Evolutionary conservation across 2,329 filamentous ascomycete genomes (phyloP), one percentile per base, ranked within the genome.

Genomic region (Aureobasidium melanogenum): DNA sequence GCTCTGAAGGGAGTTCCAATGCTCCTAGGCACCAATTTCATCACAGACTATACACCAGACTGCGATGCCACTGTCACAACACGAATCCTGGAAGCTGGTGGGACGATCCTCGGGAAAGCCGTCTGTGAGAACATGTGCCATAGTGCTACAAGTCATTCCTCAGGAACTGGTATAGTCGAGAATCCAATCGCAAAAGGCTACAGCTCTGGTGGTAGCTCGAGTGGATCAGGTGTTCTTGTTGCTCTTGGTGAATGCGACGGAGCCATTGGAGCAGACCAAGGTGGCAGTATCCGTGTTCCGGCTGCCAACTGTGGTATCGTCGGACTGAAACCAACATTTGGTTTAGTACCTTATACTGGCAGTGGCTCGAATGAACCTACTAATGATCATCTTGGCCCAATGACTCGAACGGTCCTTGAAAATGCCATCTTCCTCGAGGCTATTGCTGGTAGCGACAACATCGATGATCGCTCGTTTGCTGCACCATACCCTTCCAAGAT

Each of bases 71-170:
- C 75, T 0, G 70, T 80, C 22, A 76, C 76, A 1, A 72, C 72
- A 1, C 71, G 78, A 1, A 69, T 77, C 0, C 67, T 80, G 26
- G 72, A 73, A 32, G 70, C 72, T 22, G 77, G 76, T 2, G 79
- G 70, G 5, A 74, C 65, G 2, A 71, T 81, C 19, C 67, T 67
- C 7, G 79, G 79, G 10, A 77, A 76, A 58, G 74, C 71, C 44
- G 77, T 76, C 4, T 81, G 79, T 63, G 79, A 80, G 66, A 79
- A 80, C 64, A 71, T 78, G 44, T 78, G 73, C 44, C 72, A 74
- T 60, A 73, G 74, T 10, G 74, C 73, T 1, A 64, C 78, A n/a
- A 77, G 74, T 12, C 73, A 70, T 59, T 77, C 77, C 3, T 74
- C 76, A 0, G 72, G 75, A 22, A 75, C 74, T 2, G 79, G 79